A percentile compares a stretch with the other conserved stretches of the same genome.
These are phyloP conservation scores for Ustilago trichophora DNA, from an alignment of 1,284 basidiomycete genomes.

Conservation along the genomic window DNA sequence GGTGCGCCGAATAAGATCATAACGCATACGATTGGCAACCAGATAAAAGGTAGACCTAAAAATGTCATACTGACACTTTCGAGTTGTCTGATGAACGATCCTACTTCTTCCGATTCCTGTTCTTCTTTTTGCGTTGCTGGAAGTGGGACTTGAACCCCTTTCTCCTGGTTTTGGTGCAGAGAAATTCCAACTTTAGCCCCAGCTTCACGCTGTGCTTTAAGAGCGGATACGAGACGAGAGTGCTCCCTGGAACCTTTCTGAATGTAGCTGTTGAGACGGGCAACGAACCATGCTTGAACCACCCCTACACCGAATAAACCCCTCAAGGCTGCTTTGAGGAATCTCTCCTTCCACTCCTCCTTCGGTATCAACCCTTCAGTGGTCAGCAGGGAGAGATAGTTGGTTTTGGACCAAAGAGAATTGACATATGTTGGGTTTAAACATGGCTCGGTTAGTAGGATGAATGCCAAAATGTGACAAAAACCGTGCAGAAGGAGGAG, in stretches of 20 bases:
- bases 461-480: constrained; percentile 11
- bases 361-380: background rate
- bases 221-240: background rate
- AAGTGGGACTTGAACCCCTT: too few species aligned
- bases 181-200: background rate
- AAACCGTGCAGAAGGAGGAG: constrained; percentile 12
- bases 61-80: constrained; percentile 14
- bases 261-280: constrained; percentile 12
- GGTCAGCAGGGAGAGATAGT: constrained; percentile 9
- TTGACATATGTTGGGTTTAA: constrained; percentile 9
- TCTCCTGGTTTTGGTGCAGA: too few species aligned
- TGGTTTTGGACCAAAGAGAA: constrained; percentile 3
- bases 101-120: background rate
- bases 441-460: constrained; percentile 37
- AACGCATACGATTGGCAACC: background rate
- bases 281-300: constrained; percentile 32
- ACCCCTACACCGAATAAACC: constrained; percentile 21
- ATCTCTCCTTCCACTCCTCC: constrained; percentile 10
- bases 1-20: constrained; percentile 9
- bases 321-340: constrained; percentile 2
- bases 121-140: too few species aligned
- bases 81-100: constrained; percentile 18
- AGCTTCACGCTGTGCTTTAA: background rate
- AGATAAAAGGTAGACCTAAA: constrained; percentile 6
- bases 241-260: constrained; percentile 4